phyloP scores from a whole-genome alignment of 2,329 filamentous ascomycete genomes.

The Fusarium sp. region DNA sequence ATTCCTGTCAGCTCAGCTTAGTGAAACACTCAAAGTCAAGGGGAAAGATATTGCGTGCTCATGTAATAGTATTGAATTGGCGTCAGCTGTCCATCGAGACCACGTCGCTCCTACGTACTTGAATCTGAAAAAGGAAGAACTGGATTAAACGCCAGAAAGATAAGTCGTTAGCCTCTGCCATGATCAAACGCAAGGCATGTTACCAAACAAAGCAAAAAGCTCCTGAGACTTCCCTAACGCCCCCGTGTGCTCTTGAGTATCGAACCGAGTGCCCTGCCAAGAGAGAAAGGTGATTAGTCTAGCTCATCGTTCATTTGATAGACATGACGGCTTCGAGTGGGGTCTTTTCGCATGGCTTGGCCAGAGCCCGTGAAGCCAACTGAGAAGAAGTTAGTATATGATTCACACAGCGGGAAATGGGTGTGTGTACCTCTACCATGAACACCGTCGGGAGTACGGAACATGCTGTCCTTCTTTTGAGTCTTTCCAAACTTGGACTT shows the following conservation, averaged over 20 bases:
- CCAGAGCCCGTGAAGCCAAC: slow-evolving; percentile 97
- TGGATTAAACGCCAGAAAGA: slow-evolving; percentile 44
- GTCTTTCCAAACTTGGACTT: slow-evolving; percentile 78
- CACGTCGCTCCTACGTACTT: slow-evolving; percentile 41
- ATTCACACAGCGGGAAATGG: not conserved
- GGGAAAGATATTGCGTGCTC: slow-evolving; percentile 13
- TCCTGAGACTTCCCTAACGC: slow-evolving; percentile 45
- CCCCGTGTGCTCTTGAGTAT: slow-evolving; percentile 34
- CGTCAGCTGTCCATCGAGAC: slow-evolving; percentile 23
- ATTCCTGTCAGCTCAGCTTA: slow-evolving; percentile 37
- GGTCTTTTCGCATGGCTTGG: slow-evolving; percentile 94
- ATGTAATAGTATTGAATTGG: slow-evolving; percentile 41
- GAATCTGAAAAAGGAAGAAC: slow-evolving; percentile 36
- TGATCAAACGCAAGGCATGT: slow-evolving; percentile 50
- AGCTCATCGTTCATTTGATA: slow-evolving; percentile 83
- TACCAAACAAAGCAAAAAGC: slow-evolving; percentile 52
- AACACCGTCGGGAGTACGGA: slow-evolving; percentile 88
- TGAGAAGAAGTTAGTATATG: slow-evolving; percentile 55
- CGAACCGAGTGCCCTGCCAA: slow-evolving; percentile 43
- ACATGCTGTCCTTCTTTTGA: slow-evolving; percentile 94
- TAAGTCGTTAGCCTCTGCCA: slow-evolving; percentile 59
- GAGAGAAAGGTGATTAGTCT: slow-evolving; percentile 63
- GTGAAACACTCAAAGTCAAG: slow-evolving; percentile 28
- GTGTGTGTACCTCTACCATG: slow-evolving; percentile 80
- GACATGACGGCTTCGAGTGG: slow-evolving; percentile 82